Conservation (phyloP, 2,329 filamentous ascomycete genomes). For the Fusarium sublunatum region DNA sequence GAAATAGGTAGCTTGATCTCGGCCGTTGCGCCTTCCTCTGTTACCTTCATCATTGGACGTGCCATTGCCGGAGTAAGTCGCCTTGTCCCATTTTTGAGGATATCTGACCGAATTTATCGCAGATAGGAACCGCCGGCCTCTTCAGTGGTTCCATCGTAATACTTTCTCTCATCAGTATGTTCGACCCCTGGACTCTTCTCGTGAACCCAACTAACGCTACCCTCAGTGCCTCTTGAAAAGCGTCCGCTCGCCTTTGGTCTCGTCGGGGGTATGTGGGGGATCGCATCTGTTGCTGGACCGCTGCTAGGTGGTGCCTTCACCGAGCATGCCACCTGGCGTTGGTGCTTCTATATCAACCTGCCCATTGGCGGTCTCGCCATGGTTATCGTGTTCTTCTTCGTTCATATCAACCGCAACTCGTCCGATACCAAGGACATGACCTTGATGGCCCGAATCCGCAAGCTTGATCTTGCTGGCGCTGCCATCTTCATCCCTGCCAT, state of each 20-base stretch:
- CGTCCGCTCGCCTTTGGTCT: slow-evolving; percentile 66
- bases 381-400: slow-evolving; percentile 59
- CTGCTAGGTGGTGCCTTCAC: slow-evolving; percentile 63
- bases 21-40: slow-evolving; percentile 58
- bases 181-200: neutral
- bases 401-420: slow-evolving; percentile 55
- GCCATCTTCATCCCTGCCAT: slow-evolving; percentile 63
- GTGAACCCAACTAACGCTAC: neutral
- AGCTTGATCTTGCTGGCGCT: slow-evolving; percentile 63
- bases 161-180: slow-evolving; percentile 55
- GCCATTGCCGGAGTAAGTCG: slow-evolving; percentile 59
- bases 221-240: slow-evolving; percentile 62
- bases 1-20: slow-evolving; percentile 58
- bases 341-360: slow-evolving; percentile 63
- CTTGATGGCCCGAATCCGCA: slow-evolving; percentile 53
- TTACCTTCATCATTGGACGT: slow-evolving; percentile 63
- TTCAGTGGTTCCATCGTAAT: slow-evolving; percentile 64
- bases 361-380: slow-evolving; percentile 62
- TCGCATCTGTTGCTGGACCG: slow-evolving; percentile 64
- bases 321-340: slow-evolving; percentile 62
- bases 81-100: neutral
- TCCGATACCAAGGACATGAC: slow-evolving; percentile 50
- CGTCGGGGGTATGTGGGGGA: slow-evolving; percentile 66
- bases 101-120: slow-evolving; percentile 13
- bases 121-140: slow-evolving; percentile 62